phyloP scores from a whole-genome alignment of 2,329 filamentous ascomycete species.

The Trichoderma sp. region DNA sequence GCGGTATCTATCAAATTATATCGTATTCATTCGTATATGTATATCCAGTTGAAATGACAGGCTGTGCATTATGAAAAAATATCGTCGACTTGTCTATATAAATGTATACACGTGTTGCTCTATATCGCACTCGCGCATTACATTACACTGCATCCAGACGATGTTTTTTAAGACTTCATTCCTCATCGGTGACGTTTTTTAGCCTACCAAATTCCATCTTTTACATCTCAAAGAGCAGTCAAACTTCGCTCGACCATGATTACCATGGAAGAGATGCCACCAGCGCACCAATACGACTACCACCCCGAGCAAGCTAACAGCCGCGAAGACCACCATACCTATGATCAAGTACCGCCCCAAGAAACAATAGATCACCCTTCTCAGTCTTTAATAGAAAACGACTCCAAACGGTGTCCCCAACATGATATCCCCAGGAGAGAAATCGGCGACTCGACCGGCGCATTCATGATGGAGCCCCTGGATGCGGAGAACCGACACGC shows the following conservation, averaged over 20 bases:
- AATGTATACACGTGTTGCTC: neutral
- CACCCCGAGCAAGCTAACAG: neutral
- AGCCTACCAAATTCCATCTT: accelerated
- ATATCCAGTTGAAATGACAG: neutral
- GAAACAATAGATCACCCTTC: neutral
- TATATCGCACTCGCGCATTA: neutral
- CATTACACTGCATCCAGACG: neutral
- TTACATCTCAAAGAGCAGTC: neutral
- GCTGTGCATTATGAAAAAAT: accelerated
- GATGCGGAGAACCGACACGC: neutral
- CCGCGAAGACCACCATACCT: neutral
- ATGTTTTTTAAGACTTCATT: neutral
- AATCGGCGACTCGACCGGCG: neutral
- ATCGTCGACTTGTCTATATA: neutral
- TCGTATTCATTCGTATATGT: neutral
- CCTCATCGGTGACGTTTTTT: neutral
- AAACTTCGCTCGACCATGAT: neutral
- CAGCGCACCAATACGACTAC: neutral
- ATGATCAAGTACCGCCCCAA: neutral
- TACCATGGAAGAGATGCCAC: neutral
- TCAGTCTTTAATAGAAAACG: neutral
- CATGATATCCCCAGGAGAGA: neutral
- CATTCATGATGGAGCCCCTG: neutral
- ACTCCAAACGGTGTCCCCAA: neutral
- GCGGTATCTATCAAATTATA: neutral